A percentile compares a stretch with the other conserved stretches of the same genome.
These are phyloP conservation scores for Insectozyma bohioensis DNA, from an alignment of 1,139 yeast genomes.

Conservation along the genomic window DNA sequence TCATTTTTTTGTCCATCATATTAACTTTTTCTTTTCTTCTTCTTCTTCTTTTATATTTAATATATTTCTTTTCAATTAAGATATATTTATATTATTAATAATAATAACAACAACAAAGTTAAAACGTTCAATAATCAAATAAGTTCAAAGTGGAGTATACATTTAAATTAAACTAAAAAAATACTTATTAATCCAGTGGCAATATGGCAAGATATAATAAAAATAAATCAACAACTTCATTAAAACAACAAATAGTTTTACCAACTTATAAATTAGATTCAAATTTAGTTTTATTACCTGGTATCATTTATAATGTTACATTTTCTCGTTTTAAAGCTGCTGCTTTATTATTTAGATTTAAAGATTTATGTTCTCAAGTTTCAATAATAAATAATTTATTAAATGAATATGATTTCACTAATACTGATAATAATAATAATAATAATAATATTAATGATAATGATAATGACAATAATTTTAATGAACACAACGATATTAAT, in stretches of 20 bases:
- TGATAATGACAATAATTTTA: slow-evolving; percentile 11
- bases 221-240: slow-evolving; percentile 1
- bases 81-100: too few relatives aligned
- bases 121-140: too few relatives aligned
- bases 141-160: too few relatives aligned
- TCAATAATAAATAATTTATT: slow-evolving; percentile 33
- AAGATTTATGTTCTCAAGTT: slow-evolving; percentile 27
- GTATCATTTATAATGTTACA: slow-evolving; percentile 57
- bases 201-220: slow-evolving; percentile 7
- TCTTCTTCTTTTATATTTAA: too few relatives aligned
- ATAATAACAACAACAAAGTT: too few relatives aligned
- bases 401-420: slow-evolving; percentile 35
- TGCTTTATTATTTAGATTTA: slow-evolving; percentile 41
- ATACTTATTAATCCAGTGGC: too few relatives aligned
- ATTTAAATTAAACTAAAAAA: too few relatives aligned
- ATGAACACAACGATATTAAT: not conserved
- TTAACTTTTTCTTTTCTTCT: too few relatives aligned
- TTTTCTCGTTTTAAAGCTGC: slow-evolving; percentile 51
- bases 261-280: slow-evolving; percentile 46
- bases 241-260: slow-evolving; percentile 18
- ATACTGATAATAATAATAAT: slow-evolving; percentile 19
- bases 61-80: too few relatives aligned
- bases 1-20: too few relatives aligned
- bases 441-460: slow-evolving; percentile 21
- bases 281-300: slow-evolving; percentile 56